Conservation (phyloP, 2,329 filamentous ascomycete species). For the Furcasterigmium furcatum region DNA sequence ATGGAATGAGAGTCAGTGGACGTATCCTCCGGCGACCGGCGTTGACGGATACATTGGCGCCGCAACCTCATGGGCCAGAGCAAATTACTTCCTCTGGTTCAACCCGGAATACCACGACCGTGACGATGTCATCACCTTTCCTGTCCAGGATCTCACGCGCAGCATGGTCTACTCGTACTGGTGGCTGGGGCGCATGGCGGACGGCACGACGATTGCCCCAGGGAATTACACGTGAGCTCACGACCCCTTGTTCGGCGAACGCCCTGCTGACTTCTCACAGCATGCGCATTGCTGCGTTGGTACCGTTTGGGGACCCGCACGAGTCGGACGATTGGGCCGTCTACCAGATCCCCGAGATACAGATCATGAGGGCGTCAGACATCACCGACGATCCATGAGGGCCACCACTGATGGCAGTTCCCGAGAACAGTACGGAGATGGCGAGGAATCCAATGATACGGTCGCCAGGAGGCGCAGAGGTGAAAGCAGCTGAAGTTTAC, state of each 20-base stretch:
- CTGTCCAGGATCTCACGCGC: neutral
- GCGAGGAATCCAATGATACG: too few species aligned
- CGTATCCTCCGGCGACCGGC: constrained; percentile 34
- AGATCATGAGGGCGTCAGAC: neutral
- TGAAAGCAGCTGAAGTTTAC: too few species aligned
- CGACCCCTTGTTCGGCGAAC: neutral
- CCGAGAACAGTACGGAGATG: too few species aligned
- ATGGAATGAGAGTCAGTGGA: constrained; percentile 35
- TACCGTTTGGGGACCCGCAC: constrained; percentile 7
- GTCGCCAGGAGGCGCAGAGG: too few species aligned
- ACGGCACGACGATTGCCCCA: constrained; percentile 5
- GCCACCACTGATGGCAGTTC: too few species aligned
- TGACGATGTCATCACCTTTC: constrained; percentile 4
- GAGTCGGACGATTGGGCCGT: constrained; percentile 8
- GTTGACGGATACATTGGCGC: constrained; percentile 33
- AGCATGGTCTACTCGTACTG: constrained; percentile 4
- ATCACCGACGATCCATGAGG: too few species aligned
- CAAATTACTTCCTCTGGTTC: neutral
- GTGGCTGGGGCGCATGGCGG: constrained; percentile 8
- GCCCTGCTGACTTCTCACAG: neutral
- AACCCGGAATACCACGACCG: constrained; percentile 6
- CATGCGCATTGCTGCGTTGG: constrained; percentile 9
- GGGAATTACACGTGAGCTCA: constrained; percentile 10
- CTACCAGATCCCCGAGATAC: constrained; percentile 5
- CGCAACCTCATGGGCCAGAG: constrained; percentile 8